These are phyloP conservation scores for Inga laurina DNA, from an alignment of 306 rosid genomes.

Conservation along the genomic window DNA sequence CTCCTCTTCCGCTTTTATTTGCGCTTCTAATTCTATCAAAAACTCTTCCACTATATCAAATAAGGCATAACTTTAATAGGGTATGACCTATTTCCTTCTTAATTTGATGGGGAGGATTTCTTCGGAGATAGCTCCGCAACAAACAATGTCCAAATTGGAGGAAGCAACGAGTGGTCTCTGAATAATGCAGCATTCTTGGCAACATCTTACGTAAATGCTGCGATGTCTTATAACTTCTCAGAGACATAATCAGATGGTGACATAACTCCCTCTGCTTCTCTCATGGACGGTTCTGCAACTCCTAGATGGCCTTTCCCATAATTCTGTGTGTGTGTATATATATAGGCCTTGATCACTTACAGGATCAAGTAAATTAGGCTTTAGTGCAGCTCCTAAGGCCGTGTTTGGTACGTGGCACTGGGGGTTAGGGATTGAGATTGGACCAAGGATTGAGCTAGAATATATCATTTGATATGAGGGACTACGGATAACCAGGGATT, in stretches of 20 bases:
- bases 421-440: too few relatives aligned
- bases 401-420: background rate
- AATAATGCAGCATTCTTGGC: constrained; percentile 13
- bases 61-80: constrained; percentile 38
- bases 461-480: too few relatives aligned
- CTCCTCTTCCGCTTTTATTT: too few relatives aligned
- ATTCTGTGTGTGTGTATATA: background rate
- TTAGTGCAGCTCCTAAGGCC: background rate
- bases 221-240: constrained; percentile 35
- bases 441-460: too few relatives aligned
- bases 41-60: too few relatives aligned
- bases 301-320: background rate
- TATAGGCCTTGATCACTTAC: background rate
- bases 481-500: too few relatives aligned
- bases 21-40: too few relatives aligned
- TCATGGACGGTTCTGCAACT: constrained; percentile 9
- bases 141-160: constrained; percentile 32
- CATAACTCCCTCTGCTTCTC: constrained; percentile 35
- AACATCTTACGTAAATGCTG: constrained; percentile 21
- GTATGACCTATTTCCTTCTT: constrained; percentile 27
- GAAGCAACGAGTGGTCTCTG: constrained; percentile 39
- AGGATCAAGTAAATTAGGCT: background rate
- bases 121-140: constrained; percentile 34
- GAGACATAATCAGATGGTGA: constrained; percentile 55
- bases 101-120: constrained; percentile 34